Evolutionary conservation across 208 protist genomes (phyloP), one percentile per base, ranked within the genome.

Genomic region (Trypanosoma grayi): DNA sequence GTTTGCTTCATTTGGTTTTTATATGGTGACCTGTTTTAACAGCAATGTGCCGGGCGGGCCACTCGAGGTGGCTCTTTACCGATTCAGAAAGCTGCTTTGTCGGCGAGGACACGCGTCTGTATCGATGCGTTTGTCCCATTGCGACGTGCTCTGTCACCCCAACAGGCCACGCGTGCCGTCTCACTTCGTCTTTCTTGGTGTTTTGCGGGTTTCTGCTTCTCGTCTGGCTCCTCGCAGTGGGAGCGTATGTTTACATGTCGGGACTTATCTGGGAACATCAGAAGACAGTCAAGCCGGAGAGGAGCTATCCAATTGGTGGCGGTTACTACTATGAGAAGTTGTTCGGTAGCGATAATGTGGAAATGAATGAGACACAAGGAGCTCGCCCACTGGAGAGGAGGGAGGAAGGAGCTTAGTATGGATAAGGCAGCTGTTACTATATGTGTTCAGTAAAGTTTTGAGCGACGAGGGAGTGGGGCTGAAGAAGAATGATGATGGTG

Each of bases 241-340:
- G 44, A 16, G 77, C 75, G 20, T 95, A 95, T 67, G 39, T 92
- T 11, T 86, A 90, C 66, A 46, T 90, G 7, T 76, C 68, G 40
- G 80, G 87, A 36, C 46, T 67, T 25, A 66, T 87, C 45, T 58
- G 43, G 0, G 66, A 77, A 11, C 55, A 84, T 37, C 79, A 91
- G 25, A 43, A 72, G n/a, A 59, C 79, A 27, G 51, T 63, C 2
- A 66, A 61, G 2, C 39, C 60, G 25, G 70, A 85, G 37, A 68
- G 45, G 18, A 58, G 37, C 22, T 43, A 54, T 6, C 60, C 72
- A 22, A 53, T 75, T 1, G 64, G 71, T 41, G 57, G 65, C 13
- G 72, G 86, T 47, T 94, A 89, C 60, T 94, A 86, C 60, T 87
- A 81, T 60, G 55, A 90, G 34, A 86, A 87, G 53, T 58, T 94